Percentiles rank a stretch among this genome's conserved stretches.
phyloP scores from a whole-genome alignment of 2,329 filamentous ascomycete genomes.

The Aureobasidium sp. region DNA sequence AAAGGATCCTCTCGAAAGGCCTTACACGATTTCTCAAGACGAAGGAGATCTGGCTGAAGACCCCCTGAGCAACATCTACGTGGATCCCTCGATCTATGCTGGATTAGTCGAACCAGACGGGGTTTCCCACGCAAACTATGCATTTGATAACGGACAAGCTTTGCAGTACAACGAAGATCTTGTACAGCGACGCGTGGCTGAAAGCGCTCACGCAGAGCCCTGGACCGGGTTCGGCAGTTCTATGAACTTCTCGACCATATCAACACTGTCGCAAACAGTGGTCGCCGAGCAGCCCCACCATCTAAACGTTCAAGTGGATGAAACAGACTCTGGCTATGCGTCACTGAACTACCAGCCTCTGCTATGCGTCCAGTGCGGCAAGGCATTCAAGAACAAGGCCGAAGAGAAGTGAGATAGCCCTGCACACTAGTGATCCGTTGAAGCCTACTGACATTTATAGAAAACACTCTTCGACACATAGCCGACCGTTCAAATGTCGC shows the following conservation, averaged over 20 bases:
- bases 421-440: not conserved
- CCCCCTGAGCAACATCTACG: not conserved
- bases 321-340: slow-evolving; percentile 3
- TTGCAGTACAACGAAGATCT: slow-evolving; percentile 3
- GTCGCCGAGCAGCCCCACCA: not conserved
- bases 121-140: not conserved
- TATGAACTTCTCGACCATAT: not conserved
- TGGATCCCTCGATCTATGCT: not conserved
- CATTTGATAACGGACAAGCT: not conserved
- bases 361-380: not conserved
- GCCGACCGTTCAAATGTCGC: slow-evolving; percentile 57
- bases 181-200: slow-evolving; percentile 5
- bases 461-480: slow-evolving; percentile 66
- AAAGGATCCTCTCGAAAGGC: not conserved
- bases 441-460: slow-evolving; percentile 35
- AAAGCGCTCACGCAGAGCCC: not conserved
- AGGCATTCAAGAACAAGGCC: slow-evolving; percentile 10
- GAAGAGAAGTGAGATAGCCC: slow-evolving; percentile 11
- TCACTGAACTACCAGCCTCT: not conserved
- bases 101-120: not conserved
- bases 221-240: not conserved
- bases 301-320: not conserved
- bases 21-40: not conserved
- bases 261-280: not conserved
- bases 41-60: slow-evolving; percentile 1